Evolutionary conservation across 164 flowering plant species (phyloP).

Genomic region (Dillenia turbinata): DNA sequence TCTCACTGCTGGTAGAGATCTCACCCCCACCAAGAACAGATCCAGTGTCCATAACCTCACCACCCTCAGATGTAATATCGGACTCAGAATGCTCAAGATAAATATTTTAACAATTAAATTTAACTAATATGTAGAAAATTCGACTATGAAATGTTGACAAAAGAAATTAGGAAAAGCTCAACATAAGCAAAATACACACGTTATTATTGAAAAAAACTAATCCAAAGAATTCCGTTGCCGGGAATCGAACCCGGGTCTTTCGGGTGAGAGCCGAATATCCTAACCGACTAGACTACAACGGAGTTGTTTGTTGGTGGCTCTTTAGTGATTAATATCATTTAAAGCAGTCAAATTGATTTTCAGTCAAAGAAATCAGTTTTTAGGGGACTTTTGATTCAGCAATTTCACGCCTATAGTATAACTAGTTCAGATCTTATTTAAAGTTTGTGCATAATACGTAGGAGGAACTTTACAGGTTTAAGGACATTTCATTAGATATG

Average conservation of each 20-base stretch:
- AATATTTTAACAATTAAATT: too few relatives aligned
- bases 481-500: background rate
- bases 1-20: slow-evolving; percentile 50
- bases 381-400: too few relatives aligned
- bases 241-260: slow-evolving; percentile 55
- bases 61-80: slow-evolving; percentile 51
- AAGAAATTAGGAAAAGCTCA: too few relatives aligned
- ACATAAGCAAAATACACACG: too few relatives aligned
- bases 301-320: slow-evolving; percentile 7
- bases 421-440: too few relatives aligned
- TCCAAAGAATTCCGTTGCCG: slow-evolving; percentile 37
- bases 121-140: too few relatives aligned
- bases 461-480: slow-evolving; percentile 69
- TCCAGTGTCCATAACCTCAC: slow-evolving; percentile 28
- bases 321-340: too few relatives aligned
- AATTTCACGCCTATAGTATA: too few relatives aligned
- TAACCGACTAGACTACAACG: slow-evolving; percentile 71
- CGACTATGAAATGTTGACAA: too few relatives aligned
- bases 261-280: slow-evolving; percentile 60
- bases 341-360: too few relatives aligned
- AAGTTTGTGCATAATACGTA: slow-evolving; percentile 55
- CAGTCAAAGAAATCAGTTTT: too few relatives aligned
- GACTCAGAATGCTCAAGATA: slow-evolving; percentile 74
- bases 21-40: slow-evolving; percentile 8
- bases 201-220: too few relatives aligned